phyloP scores from a whole-genome alignment of 805 yeast genomes.

The Kluyveromyces wickerhamii region DNA sequence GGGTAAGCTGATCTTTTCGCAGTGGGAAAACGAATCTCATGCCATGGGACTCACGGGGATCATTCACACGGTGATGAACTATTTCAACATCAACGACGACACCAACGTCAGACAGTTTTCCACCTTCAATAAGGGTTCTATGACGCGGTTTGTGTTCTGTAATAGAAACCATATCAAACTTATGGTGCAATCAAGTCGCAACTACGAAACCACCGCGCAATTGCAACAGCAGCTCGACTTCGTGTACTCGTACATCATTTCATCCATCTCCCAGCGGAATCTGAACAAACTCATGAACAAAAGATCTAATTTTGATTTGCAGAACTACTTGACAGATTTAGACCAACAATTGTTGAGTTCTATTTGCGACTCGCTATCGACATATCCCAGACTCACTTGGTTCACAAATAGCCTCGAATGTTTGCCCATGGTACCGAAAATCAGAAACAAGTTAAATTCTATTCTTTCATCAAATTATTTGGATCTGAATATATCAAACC shows the following conservation, averaged over 20 bases:
- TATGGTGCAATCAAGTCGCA: slow-evolving; percentile 55
- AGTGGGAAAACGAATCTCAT: slow-evolving; percentile 63
- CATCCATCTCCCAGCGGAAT: slow-evolving; percentile 76
- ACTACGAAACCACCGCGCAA: slow-evolving; percentile 42
- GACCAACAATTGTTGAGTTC: slow-evolving; percentile 66
- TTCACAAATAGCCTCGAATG: slow-evolving; percentile 61
- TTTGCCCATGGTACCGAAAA: slow-evolving; percentile 47
- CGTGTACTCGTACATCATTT: slow-evolving; percentile 67
- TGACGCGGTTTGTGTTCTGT: slow-evolving; percentile 41
- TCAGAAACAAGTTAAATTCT: slow-evolving; percentile 43
- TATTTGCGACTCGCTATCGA: slow-evolving; percentile 45
- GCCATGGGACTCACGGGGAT: slow-evolving; percentile 69
- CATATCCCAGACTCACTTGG: slow-evolving; percentile 42
- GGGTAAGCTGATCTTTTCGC: slow-evolving; percentile 80
- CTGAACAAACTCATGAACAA: slow-evolving; percentile 58
- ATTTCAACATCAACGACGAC: slow-evolving; percentile 41
- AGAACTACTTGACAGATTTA: slow-evolving; percentile 65
- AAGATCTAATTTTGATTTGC: slow-evolving; percentile 72
- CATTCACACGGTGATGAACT: slow-evolving; percentile 68
- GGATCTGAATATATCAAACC: slow-evolving; percentile 16
- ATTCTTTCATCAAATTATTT: slow-evolving; percentile 17
- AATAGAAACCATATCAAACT: slow-evolving; percentile 63
- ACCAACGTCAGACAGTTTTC: slow-evolving; percentile 9
- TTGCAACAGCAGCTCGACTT: slow-evolving; percentile 59
- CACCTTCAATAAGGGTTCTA: background rate